Conservation (phyloP, 495 filamentous ascomycete genomes). For the Tuber indicum region DNA sequence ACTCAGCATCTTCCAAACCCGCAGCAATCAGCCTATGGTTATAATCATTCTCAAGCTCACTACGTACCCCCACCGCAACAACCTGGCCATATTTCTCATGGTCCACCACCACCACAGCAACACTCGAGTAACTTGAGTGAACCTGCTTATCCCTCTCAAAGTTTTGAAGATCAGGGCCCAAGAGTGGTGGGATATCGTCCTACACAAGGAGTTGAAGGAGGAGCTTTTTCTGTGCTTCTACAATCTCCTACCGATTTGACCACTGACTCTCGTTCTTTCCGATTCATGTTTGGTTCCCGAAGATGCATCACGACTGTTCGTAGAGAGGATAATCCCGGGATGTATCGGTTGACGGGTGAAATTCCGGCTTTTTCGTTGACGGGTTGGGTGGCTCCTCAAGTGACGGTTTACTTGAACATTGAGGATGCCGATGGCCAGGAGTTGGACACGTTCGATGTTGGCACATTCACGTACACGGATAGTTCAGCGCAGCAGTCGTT, state of each 20-base stretch:
- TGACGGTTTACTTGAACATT: conserved; percentile 67
- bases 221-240: conserved; percentile 64
- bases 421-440: conserved; percentile 59
- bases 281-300: conserved; percentile 67
- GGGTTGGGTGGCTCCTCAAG: conserved; percentile 57
- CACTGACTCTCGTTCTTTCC: conserved; percentile 53
- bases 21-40: conserved; percentile 38
- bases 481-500: conserved; percentile 27
- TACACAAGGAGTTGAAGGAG: conserved; percentile 58
- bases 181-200: conserved; percentile 64
- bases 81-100: conserved; percentile 25
- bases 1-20: conserved; percentile 41
- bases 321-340: conserved; percentile 55
- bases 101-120: conserved; percentile 29
- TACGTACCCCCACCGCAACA: conserved; percentile 35
- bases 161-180: conserved; percentile 54
- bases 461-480: conserved; percentile 68
- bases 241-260: conserved; percentile 65
- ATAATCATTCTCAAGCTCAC: conserved; percentile 33
- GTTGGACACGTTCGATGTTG: conserved; percentile 60
- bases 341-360: conserved; percentile 66
- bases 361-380: conserved; percentile 66
- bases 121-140: conserved; percentile 36
- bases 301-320: conserved; percentile 58
- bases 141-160: conserved; percentile 34